Evolutionary conservation across 371 early-diverging fungal species (phyloP).

Genomic region (Cokeromyces recurvatus): DNA sequence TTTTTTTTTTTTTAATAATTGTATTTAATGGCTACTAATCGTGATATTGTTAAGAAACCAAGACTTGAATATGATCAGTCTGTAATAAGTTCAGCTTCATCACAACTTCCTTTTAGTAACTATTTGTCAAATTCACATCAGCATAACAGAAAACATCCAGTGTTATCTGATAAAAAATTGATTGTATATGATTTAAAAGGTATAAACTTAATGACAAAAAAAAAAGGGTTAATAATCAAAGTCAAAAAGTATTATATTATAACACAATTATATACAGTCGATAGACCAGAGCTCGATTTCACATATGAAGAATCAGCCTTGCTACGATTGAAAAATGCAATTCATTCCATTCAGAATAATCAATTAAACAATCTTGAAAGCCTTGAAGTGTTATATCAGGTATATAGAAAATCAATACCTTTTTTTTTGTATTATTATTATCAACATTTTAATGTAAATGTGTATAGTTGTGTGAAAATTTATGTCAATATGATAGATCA

Average conservation of each 20-base stretch:
- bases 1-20: too few species aligned
- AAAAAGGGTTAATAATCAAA: too few species aligned
- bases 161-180: conserved; percentile 35
- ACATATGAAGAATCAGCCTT: conserved; percentile 68
- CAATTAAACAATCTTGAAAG: conserved; percentile 55
- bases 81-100: background rate
- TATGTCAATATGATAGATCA: background rate
- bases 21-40: too few species aligned
- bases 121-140: conserved; percentile 22
- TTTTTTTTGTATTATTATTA: conserved; percentile 4
- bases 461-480: background rate
- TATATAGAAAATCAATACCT: conserved; percentile 6
- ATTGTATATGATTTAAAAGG: conserved; percentile 27
- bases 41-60: too few species aligned
- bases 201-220: too few species aligned
- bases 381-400: conserved; percentile 82
- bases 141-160: conserved; percentile 25
- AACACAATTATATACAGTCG: too few species aligned
- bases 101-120: conserved; percentile 24
- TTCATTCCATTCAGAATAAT: conserved; percentile 69
- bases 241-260: too few species aligned
- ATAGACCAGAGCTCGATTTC: conserved; percentile 62
- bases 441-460: conserved; percentile 26
- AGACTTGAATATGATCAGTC: background rate
- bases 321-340: conserved; percentile 61